Evolutionary conservation across 805 yeast genomes (phyloP).

Genomic region (Saturnispora kantuleensis): DNA sequence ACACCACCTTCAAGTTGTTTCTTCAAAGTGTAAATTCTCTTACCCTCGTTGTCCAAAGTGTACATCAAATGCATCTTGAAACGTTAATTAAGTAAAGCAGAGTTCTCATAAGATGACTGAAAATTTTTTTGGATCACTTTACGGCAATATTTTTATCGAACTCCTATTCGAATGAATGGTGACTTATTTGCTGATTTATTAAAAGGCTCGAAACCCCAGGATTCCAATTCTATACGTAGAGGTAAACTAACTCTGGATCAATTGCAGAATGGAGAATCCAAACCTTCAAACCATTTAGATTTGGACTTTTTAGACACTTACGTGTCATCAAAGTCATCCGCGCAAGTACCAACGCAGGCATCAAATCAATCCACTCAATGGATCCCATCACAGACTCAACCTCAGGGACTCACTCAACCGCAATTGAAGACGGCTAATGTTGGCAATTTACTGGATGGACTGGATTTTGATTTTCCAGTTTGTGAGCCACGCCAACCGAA

Average conservation of each 20-base stretch:
- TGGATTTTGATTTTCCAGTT: background rate
- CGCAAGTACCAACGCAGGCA: background rate
- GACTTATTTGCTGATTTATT: slow-evolving; percentile 38
- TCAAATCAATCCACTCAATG: too few relatives aligned
- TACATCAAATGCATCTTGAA: slow-evolving; percentile 91
- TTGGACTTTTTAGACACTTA: slow-evolving; percentile 20
- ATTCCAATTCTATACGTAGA: slow-evolving; percentile 12
- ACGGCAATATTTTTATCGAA: background rate
- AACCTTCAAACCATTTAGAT: slow-evolving; percentile 22
- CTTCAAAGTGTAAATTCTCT: slow-evolving; percentile 86
- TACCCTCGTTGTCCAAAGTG: slow-evolving; percentile 90
- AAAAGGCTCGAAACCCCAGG: slow-evolving; percentile 16
- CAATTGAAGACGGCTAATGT: background rate
- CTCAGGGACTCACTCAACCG: too few relatives aligned
- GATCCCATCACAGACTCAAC: too few relatives aligned
- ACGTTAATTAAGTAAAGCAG: background rate
- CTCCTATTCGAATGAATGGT: background rate
- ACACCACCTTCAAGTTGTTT: slow-evolving; percentile 78
- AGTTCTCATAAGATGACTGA: background rate
- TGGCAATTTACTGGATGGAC: slow-evolving; percentile 7
- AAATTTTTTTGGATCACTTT: slow-evolving; percentile 5
- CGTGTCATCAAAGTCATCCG: slow-evolving; percentile 5
- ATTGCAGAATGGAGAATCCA: slow-evolving; percentile 4
- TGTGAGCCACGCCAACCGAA: background rate
- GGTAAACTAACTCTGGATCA: background rate